Conservation (phyloP, 805 yeast genomes). For the Myxozyma lipomycoides region DNA sequence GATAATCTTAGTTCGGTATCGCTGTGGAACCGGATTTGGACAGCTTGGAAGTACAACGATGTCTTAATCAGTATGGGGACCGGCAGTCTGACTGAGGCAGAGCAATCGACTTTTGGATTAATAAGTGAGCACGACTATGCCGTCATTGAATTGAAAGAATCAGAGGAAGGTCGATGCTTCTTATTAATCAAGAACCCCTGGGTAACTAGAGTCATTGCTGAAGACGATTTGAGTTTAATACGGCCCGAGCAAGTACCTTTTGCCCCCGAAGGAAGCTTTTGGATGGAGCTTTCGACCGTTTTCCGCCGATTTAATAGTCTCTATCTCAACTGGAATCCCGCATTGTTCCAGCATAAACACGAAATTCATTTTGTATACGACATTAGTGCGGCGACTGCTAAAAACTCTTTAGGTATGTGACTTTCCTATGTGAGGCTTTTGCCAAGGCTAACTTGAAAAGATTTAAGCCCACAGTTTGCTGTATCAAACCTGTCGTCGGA, state of each 20-base stretch:
- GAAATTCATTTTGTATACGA: constrained; percentile 21
- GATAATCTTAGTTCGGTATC: constrained; percentile 17
- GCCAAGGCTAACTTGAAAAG: constrained; percentile 3
- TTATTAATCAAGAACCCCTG: constrained; percentile 49
- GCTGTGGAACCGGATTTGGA: constrained; percentile 39
- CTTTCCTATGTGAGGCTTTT: background rate
- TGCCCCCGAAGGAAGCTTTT: constrained; percentile 26
- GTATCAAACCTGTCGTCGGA: constrained; percentile 2
- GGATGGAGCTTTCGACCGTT: constrained; percentile 36
- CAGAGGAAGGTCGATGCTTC: constrained; percentile 23
- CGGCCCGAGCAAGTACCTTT: background rate
- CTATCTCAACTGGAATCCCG: constrained; percentile 66
- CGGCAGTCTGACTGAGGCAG: constrained; percentile 40
- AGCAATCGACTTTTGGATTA: constrained; percentile 40
- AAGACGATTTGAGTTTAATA: background rate
- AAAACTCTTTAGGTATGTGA: constrained; percentile 3
- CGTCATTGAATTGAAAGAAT: constrained; percentile 41
- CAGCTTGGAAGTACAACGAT: constrained; percentile 36
- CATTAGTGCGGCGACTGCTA: constrained; percentile 1
- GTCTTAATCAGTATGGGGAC: constrained; percentile 68
- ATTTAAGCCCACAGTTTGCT: constrained; percentile 18
- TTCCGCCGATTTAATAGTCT: constrained; percentile 45
- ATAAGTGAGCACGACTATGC: constrained; percentile 70
- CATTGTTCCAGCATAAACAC: constrained; percentile 7
- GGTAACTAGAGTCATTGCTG: constrained; percentile 23